Conservation (phyloP, 1,284 basidiomycete genomes). For the Binderoboletus segoi region DNA sequence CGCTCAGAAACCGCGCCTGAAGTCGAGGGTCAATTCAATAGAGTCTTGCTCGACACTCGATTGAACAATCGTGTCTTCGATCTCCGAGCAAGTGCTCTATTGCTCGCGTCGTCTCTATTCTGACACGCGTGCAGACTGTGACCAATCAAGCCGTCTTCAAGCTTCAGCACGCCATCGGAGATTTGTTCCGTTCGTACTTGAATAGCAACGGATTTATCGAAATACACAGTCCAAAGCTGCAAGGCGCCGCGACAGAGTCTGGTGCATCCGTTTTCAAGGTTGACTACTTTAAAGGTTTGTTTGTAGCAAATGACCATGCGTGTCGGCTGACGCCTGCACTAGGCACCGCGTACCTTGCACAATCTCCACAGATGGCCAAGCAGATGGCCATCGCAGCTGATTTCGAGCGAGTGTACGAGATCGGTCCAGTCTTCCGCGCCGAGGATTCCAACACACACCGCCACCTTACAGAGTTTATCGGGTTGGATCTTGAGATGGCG, state of each 20-base stretch:
- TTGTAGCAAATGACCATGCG: neutral
- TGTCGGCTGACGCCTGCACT: conserved; percentile 11
- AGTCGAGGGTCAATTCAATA: conserved; percentile 68
- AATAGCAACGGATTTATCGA: conserved; percentile 82
- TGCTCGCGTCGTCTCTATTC: neutral
- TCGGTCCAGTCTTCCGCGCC: conserved; percentile 96
- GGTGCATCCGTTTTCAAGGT: conserved; percentile 99
- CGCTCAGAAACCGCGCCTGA: conserved; percentile 81
- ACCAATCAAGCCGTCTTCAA: conserved; percentile 98
- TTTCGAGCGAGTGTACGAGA: conserved; percentile 98
- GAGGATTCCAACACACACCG: conserved; percentile 98
- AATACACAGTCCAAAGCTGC: conserved; percentile 97
- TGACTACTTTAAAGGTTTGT: conserved; percentile 92
- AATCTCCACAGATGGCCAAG: conserved; percentile 96
- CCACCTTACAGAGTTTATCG: conserved; percentile 98
- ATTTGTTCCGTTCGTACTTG: conserved; percentile 88
- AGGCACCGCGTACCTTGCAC: conserved; percentile 92
- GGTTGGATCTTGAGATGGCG: conserved; percentile 99
- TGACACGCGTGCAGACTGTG: conserved; percentile 63
- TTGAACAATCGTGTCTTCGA: conserved; percentile 96
- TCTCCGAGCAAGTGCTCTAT: conserved; percentile 66
- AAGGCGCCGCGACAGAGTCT: conserved; percentile 96
- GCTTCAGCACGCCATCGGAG: conserved; percentile 86
- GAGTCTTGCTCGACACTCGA: conserved; percentile 88
- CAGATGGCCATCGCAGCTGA: conserved; percentile 99